Base-by-base conservation (phyloP, 495 filamentous ascomycete genomes). In the Hypoxylon cercidicola region DNA sequence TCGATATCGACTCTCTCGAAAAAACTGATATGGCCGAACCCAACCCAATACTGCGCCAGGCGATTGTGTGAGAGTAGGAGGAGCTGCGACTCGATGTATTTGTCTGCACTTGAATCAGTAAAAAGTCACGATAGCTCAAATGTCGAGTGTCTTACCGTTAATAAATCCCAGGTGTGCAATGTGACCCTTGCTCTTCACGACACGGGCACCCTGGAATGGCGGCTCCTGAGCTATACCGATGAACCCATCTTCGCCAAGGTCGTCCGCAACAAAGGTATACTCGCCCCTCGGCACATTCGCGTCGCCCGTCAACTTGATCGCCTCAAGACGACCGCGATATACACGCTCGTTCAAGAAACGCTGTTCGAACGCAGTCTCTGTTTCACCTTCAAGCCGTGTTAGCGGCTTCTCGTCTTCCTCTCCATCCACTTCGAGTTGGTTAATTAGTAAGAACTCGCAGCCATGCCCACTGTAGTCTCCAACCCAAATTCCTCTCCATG, bases 241-340 rank as follows among this genome's bases (percentile, higher is more conserved):
- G 43, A 79, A 79, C 8, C 90, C 92, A 2, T 59, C 74, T 0
- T 81, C 76, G 0, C 90, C 88, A 25, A 97, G 86, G 68, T 97
- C 91, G 18, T 91, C 84, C 0, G 88, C 88, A 5, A 89, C 77
- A 71, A 93, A 97, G 0, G 91, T 90, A 59, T 85, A 85, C 69
- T 96, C 88, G 13, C 94, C 94, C 37, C 93, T 83, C 5, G 93
- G 94, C 18, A 98, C 86, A 64, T 97, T 95, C 0, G 86, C 84
- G 65, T 98, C 93, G 2, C 94, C 94, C 0, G 93, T 98, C 30
- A 98, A 77, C 71, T 98, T 98, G 71, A 97, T 85, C 0, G 89
- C 93, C 66, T 91, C 86, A 4, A 97, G 62, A 15, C 85, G 78
- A 11, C 91, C 91, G 13, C 75, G 76, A 66, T 85, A 85, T 0